Base-by-base conservation (phyloP, 2,329 filamentous ascomycete species). In the Akanthomyces lecanii region DNA sequence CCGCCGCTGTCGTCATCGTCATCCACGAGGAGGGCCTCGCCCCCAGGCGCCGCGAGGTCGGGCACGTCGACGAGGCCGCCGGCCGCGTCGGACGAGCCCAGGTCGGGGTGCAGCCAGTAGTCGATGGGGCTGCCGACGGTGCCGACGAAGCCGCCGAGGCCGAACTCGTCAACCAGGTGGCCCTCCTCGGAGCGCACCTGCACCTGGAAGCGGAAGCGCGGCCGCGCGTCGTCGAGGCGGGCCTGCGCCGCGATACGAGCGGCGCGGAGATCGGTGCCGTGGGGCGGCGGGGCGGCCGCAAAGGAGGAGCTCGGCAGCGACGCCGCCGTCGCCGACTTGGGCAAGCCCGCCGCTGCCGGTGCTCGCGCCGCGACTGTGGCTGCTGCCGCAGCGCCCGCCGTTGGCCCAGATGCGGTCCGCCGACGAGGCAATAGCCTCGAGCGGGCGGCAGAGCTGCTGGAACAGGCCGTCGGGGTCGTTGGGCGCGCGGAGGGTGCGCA, bases 381-480 rank as follows among this genome's bases (percentile, higher is more conserved):
- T n/a, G 51, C 61, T 63, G 36, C 61, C 61, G 47, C 47, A 36
- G 28, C 61, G 61, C 4, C 61, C 61, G 38, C 45, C 52, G 61
- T 57, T 63, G 61, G 61, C 61, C 61, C 61, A 63, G 69, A 79
- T 81, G 25, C 79, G 79, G 65, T 86, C 82, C 11, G 74, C 74
- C 1, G 81, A 78, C 25, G 82, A 75, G 47, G 85, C 80, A 23
- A 84, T 77, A 36, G 79, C 79, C 36, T 83, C 82, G 4, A 81
- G 76, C 0, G 89, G 89, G 50, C 81, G 82, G 72, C 90, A 93
- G 1, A 92, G 79, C 1, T 79, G 75, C 74, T 93, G 90, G 65
- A 92, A 85, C 8, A 84, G 68, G 30, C 89, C 90, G 5, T 90
- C 83, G 1, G 88, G 83, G 66, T 93, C 90, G 63, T 85, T 85